Conservation (phyloP, 164 flowering plant genomes). For the Pachysandra terminalis region DNA sequence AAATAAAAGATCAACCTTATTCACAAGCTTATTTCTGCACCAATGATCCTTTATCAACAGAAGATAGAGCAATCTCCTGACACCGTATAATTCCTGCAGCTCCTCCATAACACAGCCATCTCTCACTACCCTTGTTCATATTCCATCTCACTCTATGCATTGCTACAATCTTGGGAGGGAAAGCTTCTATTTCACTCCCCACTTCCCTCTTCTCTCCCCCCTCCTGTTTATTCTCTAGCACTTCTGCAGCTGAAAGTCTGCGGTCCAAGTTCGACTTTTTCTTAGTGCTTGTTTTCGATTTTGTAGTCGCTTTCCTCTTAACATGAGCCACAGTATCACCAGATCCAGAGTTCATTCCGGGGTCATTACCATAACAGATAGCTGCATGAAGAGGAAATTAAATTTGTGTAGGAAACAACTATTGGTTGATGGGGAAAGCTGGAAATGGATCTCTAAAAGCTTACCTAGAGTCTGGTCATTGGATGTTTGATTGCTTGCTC, state of each 20-base stretch:
- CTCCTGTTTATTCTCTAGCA: neutral
- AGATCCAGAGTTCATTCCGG: conserved; percentile 18
- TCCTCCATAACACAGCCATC: conserved; percentile 93
- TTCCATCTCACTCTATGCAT: conserved; percentile 96
- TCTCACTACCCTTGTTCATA: conserved; percentile 86
- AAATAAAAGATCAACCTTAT: too few species aligned
- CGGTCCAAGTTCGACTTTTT: conserved; percentile 19
- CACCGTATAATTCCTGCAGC: conserved; percentile 86
- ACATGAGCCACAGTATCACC: conserved; percentile 15
- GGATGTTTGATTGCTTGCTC: conserved; percentile 21
- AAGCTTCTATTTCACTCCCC: conserved; percentile 24
- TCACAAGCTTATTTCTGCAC: neutral
- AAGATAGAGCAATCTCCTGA: conserved; percentile 39
- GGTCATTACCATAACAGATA: conserved; percentile 37
- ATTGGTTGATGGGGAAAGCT: neutral
- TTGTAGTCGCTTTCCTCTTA: conserved; percentile 15
- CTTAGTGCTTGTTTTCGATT: conserved; percentile 15
- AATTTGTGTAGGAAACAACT: neutral
- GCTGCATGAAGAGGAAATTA: conserved; percentile 39
- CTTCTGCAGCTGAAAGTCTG: conserved; percentile 19
- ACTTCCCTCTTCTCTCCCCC: conserved; percentile 14
- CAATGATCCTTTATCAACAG: neutral
- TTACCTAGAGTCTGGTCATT: conserved; percentile 34
- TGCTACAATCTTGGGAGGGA: conserved; percentile 72
- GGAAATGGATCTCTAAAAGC: neutral